Base-by-base conservation (phyloP, 805 yeast species). In the Myxozyma vanderwaltii region DNA sequence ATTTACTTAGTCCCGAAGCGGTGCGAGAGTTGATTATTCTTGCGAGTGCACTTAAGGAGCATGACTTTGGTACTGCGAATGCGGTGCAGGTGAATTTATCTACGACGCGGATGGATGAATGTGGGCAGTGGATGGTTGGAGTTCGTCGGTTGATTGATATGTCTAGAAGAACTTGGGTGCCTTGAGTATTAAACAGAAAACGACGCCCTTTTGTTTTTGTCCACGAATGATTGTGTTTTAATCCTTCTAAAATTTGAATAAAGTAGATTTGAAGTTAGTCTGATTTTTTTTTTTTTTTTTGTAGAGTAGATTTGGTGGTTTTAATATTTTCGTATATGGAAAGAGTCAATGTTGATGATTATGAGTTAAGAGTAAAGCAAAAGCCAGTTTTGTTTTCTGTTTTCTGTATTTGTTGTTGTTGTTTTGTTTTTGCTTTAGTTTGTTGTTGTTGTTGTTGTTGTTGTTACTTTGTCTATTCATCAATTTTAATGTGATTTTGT, bases 51-150 rank as follows among this genome's bases (percentile, higher is more conserved):
- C 72, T 94, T 66, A 77, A 76, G 19, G 72, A 69, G 10, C 79
- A 80, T 60, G 86, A 89, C 59, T 88, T 76, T 70, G 72, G 74
- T 3, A 76, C 76, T 15, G 97, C 98, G 0, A 74, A 79, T 53
- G 72, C 79, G 1, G 63, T 68, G 27, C 75, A 70, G 21, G 67
- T 82, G 35, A 82, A 83, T 52, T 80, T 94, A 61, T 82, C 87
- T 23, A 80, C 89, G 6, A 80, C 82, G 38, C 80, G 82, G 63
- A 80, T 86, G 24, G 82, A 81, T 24, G 96, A 91, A 72, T 83
- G 87, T 64, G 97, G 96, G 13, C 84, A 86, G 68, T 94, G 99
- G 99, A 82, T 88, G 76, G 83, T 88, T 33, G 99, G 99, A 67
- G 86, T 94, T 48, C 90, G 87, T 74, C 84, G 97, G 67, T 80